Conservation (phyloP, 164 flowering plant genomes). For the Vitis rupestris region DNA sequence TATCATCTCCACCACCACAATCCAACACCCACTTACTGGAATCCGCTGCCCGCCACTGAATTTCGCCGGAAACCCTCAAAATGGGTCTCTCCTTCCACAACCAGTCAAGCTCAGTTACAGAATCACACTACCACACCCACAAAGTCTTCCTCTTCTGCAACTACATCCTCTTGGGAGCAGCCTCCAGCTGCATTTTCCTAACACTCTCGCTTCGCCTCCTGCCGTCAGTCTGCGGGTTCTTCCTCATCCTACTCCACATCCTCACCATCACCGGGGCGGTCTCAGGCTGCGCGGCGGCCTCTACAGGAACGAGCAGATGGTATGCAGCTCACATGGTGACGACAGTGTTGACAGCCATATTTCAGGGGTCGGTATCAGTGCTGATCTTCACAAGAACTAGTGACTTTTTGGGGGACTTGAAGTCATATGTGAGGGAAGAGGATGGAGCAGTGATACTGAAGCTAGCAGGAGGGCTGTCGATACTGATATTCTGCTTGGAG, state of each 20-base stretch:
- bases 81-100: conserved; percentile 28
- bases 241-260: conserved; percentile 78
- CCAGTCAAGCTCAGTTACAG: conserved; percentile 1
- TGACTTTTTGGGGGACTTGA: conserved; percentile 49
- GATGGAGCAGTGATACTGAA: conserved; percentile 60
- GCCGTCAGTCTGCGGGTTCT: conserved; percentile 62
- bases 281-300: conserved; percentile 49
- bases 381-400: conserved; percentile 56
- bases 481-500: conserved; percentile 61
- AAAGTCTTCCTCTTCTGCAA: conserved; percentile 68
- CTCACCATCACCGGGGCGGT: conserved; percentile 55
- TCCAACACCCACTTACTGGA: not conserved
- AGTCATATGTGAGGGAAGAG: conserved; percentile 70
- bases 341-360: conserved; percentile 72
- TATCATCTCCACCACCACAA: not conserved
- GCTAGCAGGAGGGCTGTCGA: conserved; percentile 59
- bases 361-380: conserved; percentile 74
- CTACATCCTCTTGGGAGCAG: conserved; percentile 80
- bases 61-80: not conserved
- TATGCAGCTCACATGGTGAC: conserved; percentile 68
- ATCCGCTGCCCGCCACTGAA: not conserved
- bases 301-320: conserved; percentile 48
- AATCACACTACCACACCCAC: conserved; percentile 51
- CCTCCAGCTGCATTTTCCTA: conserved; percentile 82
- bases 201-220: conserved; percentile 75